Percentiles rank a stretch among this genome's conserved stretches.
phyloP scores from a whole-genome alignment of 331 rosid species.

The Spiraea crenata region DNA sequence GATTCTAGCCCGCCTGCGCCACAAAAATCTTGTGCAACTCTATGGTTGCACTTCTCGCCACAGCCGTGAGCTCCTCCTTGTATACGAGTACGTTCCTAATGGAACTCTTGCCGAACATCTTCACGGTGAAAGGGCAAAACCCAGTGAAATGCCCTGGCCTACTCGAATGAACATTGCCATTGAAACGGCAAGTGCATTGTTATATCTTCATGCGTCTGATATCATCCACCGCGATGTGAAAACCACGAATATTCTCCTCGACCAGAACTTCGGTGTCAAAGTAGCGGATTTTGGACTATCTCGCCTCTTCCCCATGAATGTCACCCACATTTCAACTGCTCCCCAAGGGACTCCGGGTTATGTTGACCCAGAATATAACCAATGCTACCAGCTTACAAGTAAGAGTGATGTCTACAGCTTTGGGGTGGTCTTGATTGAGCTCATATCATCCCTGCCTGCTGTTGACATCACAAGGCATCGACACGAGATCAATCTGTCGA shows the following conservation, averaged over 20 bases:
- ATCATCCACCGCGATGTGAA: conserved; percentile 84
- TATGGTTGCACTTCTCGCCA: conserved; percentile 83
- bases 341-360: conserved; percentile 98
- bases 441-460: conserved; percentile 80
- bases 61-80: conserved; percentile 79
- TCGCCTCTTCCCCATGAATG: conserved; percentile 59
- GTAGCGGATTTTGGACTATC: conserved; percentile 91
- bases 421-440: conserved; percentile 81
- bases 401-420: conserved; percentile 90
- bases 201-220: conserved; percentile 70
- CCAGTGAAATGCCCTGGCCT: conserved; percentile 51
- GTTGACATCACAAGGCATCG: conserved; percentile 82
- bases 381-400: conserved; percentile 69
- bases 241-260: conserved; percentile 78
- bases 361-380: conserved; percentile 80
- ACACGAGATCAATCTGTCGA: conserved; percentile 76
- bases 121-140: conserved; percentile 53
- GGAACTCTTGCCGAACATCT: conserved; percentile 90
- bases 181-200: conserved; percentile 73
- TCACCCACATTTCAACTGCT: conserved; percentile 73
- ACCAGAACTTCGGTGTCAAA: conserved; percentile 54
- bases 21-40: conserved; percentile 68
- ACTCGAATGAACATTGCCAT: conserved; percentile 68
- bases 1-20: conserved; percentile 52
- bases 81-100: conserved; percentile 70